A percentile compares a stretch with the other conserved stretches of the same genome.
Evolutionary conservation across 768 basidiomycete species (phyloP).

Genomic region (Cyclocybe aegerita): DNA sequence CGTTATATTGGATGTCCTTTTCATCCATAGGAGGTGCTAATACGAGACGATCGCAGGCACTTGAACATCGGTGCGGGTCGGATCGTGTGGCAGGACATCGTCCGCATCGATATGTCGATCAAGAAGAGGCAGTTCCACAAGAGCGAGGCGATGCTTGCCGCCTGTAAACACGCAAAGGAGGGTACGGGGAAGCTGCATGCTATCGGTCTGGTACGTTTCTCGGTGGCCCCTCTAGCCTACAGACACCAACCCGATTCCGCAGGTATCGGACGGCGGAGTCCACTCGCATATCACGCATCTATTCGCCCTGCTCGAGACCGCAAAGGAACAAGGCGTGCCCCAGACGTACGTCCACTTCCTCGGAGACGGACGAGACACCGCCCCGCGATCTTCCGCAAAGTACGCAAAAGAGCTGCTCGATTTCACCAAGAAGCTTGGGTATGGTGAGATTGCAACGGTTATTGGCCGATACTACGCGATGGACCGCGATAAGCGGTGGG

Average conservation of each 20-base stretch:
- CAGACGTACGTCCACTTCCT: constrained; percentile 92
- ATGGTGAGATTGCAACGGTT: constrained; percentile 82
- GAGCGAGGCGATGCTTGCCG: constrained; percentile 67
- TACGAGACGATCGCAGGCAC: constrained; percentile 51
- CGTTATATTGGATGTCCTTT: constrained; percentile 27
- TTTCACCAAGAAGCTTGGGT: constrained; percentile 74
- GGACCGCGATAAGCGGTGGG: constrained; percentile 98
- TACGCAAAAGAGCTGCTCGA: constrained; percentile 78
- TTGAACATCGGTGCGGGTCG: constrained; percentile 94
- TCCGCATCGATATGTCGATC: constrained; percentile 90
- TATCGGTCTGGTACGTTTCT: constrained; percentile 70
- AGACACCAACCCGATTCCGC: constrained; percentile 1
- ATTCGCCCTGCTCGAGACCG: constrained; percentile 86
- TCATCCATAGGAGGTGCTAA: not conserved
- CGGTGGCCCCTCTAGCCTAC: not conserved
- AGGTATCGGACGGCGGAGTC: constrained; percentile 96
- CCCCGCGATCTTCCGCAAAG: constrained; percentile 75
- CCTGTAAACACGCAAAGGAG: constrained; percentile 76
- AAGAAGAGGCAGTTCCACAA: constrained; percentile 87
- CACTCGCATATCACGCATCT: constrained; percentile 93
- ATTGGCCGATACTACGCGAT: constrained; percentile 94
- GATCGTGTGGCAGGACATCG: constrained; percentile 97
- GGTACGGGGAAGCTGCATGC: constrained; percentile 84
- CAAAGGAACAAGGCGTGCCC: constrained; percentile 82
- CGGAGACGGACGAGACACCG: constrained; percentile 93